A percentile compares a stretch with the other conserved stretches of the same genome.
These are phyloP conservation scores for Lenzites betulinus DNA, from an alignment of 768 basidiomycete genomes.

Conservation along the genomic window DNA sequence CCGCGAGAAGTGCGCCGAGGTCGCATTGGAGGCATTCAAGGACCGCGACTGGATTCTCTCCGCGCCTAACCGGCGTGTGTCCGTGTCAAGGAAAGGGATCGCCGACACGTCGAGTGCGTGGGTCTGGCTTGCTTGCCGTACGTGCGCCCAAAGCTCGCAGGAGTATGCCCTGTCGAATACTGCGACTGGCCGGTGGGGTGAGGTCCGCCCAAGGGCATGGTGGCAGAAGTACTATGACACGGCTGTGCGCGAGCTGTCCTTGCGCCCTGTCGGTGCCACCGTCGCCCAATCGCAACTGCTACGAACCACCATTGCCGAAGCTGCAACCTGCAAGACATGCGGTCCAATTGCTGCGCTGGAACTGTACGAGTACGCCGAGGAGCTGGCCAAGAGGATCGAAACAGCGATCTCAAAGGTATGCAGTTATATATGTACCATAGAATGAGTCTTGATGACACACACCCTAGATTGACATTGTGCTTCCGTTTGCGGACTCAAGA, in stretches of 20 bases:
- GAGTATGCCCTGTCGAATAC: background rate
- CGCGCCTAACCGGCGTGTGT: background rate
- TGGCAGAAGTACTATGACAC: background rate
- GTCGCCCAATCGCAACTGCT: background rate
- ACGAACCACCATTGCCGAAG: background rate
- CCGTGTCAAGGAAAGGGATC: conserved; percentile 7
- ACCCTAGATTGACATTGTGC: background rate
- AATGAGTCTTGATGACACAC: background rate
- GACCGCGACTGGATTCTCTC: background rate
- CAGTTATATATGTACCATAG: no score
- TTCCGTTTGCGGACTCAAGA: background rate
- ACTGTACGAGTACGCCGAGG: background rate
- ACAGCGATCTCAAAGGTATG: background rate
- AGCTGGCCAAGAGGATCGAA: background rate
- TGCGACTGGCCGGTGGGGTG: background rate
- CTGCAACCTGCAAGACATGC: background rate
- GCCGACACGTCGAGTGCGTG: background rate
- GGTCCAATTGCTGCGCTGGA: background rate
- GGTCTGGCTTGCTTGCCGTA: conserved; percentile 1
- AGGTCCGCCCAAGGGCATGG: background rate
- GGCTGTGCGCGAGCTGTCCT: background rate
- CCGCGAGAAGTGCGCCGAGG: conserved; percentile 1
- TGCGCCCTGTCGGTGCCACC: background rate
- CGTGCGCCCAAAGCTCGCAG: background rate
- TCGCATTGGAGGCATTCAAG: background rate